phyloP scores from a whole-genome alignment of 2,329 filamentous ascomycete species.

The Beauveria pseudobassiana region DNA sequence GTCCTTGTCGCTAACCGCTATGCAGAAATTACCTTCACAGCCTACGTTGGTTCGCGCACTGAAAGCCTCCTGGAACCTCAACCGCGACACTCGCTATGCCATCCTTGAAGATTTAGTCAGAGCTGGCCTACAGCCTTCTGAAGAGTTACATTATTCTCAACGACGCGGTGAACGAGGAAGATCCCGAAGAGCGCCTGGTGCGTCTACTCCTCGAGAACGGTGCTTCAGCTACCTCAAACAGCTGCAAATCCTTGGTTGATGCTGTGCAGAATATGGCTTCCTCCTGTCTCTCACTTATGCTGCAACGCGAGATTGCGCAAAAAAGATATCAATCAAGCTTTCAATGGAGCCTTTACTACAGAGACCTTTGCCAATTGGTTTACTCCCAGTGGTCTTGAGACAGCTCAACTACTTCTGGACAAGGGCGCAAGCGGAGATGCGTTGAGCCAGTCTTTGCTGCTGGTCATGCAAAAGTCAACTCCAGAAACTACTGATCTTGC shows the following conservation, averaged over 20 bases:
- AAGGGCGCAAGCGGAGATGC: constrained; percentile 41
- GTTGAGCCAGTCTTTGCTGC: constrained; percentile 37
- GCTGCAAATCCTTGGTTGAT: constrained; percentile 45
- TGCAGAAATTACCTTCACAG: constrained; percentile 38
- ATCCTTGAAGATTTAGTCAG: constrained; percentile 44
- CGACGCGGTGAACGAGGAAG: constrained; percentile 45
- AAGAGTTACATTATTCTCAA: constrained; percentile 43
- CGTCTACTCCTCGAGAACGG: constrained; percentile 41
- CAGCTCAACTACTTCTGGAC: constrained; percentile 39
- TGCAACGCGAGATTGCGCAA: constrained; percentile 32
- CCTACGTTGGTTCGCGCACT: constrained; percentile 42
- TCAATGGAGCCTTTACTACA: constrained; percentile 36
- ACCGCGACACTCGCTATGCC: constrained; percentile 38
- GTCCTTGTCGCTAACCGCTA: constrained; percentile 4
- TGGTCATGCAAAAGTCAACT: constrained; percentile 36
- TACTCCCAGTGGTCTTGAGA: constrained; percentile 36
- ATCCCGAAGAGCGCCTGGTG: constrained; percentile 39
- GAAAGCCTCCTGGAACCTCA: constrained; percentile 47
- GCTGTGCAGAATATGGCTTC: constrained; percentile 33
- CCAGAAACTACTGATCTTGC: constrained; percentile 32
- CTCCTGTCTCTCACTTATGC: constrained; percentile 33
- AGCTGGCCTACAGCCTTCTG: constrained; percentile 39
- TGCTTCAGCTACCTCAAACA: constrained; percentile 44
- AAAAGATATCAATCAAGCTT: constrained; percentile 38
- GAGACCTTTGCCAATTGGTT: constrained; percentile 38